Conservation (phyloP, 345 rosid species). For the Psidium guajava region DNA sequence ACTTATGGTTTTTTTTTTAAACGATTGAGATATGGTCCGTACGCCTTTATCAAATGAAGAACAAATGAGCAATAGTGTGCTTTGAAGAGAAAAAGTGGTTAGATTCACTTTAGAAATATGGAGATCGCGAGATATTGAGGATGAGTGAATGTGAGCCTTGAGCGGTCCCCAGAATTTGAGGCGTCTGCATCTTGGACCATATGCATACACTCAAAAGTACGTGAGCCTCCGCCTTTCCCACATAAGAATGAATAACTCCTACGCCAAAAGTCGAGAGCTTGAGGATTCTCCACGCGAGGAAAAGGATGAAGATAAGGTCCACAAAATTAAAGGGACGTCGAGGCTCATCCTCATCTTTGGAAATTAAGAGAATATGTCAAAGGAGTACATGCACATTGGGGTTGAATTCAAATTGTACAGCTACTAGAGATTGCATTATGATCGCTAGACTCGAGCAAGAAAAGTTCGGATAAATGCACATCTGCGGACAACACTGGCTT, state of each 20-base stretch:
- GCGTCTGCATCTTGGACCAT: background rate
- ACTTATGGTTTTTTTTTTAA: too few species aligned
- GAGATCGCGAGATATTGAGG: background rate
- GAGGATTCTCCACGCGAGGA: too few species aligned
- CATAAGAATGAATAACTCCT: background rate
- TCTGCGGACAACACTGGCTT: too few species aligned
- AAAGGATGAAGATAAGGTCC: background rate
- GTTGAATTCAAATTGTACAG: too few species aligned
- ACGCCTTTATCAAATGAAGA: background rate
- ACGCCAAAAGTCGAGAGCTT: background rate
- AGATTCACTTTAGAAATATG: background rate
- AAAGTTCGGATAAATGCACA: background rate
- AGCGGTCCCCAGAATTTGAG: background rate
- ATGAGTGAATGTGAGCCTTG: background rate
- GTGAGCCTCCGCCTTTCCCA: background rate
- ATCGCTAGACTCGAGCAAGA: background rate
- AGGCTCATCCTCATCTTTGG: background rate
- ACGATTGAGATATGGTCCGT: background rate
- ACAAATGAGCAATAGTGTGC: background rate
- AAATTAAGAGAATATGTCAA: too few species aligned
- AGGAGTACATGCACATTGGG: too few species aligned
- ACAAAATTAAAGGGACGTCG: background rate
- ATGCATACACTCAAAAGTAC: background rate
- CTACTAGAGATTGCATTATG: background rate
- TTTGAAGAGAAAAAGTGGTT: background rate